Evolutionary conservation across 108 stramenopile species (phyloP), one percentile per base, ranked within the genome.

Genomic region (Aureococcus anophagefferens): DNA sequence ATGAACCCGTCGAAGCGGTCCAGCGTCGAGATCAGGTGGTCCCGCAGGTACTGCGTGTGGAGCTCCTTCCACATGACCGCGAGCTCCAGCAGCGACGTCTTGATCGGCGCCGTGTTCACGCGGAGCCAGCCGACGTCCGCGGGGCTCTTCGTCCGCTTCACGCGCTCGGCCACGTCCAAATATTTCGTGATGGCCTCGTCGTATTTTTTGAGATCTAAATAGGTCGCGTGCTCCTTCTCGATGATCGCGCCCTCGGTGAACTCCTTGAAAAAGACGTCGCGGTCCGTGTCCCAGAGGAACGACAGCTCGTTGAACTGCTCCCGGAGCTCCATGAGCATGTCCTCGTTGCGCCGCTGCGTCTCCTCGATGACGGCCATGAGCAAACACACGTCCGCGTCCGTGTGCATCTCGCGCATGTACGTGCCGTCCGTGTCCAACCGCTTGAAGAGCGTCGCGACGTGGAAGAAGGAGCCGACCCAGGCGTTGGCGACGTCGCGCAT

Each of bases 91-190:
- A 93, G 65, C 45, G 89, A 79, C 64, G 84, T 74, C 69, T 93
- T 92, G 68, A 88, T 84, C 0, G 91, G 93, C 25, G 82, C 79
- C 13, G 85, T 82, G 73, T 93, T 86, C 46, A 92, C 72, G 37
- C 90, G 83, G 29, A 93, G 65, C 93, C 93, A 93, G 40, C 93
- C 93, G 64, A 92, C 74, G 71, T 92, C 89, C 40, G 67, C 63
- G 17, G 85, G 75, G 28, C 79, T 79, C 30, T 83, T 66, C 40
- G 71, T 77, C 21, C 83, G 76, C 30, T 74, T 65, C 9, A 90
- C 83, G 35, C 85, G 73, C 32, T 69, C 79, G 70, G 90, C 90
- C n/a, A 90, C 76, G 30, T 75, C 84, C 62, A 88, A 85, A 73
- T 90, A 90, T 44, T 87, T 81, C 44, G 74, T 77, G 31, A 93